These are phyloP conservation scores for Phytophthora sp. DNA, from an alignment of 352 stramenopile species.

Conservation along the genomic window DNA sequence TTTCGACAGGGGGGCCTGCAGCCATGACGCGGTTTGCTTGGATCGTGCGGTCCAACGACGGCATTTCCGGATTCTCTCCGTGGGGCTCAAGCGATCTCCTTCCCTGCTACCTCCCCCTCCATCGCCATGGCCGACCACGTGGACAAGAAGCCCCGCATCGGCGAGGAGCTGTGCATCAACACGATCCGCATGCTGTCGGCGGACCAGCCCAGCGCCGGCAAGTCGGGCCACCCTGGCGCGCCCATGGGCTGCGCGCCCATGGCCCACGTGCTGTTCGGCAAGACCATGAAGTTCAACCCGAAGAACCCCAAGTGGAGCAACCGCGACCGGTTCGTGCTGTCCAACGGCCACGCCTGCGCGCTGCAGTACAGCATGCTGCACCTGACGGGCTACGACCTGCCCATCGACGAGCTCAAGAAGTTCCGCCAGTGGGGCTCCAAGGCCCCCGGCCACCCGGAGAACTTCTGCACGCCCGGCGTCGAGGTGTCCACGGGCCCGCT, in stretches of 20 bases:
- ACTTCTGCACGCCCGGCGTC: constrained; percentile 94
- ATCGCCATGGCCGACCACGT: constrained; percentile 73
- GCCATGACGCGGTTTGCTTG: constrained; percentile 22
- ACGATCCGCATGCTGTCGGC: constrained; percentile 96
- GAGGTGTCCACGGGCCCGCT: constrained; percentile 98
- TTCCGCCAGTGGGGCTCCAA: constrained; percentile 97
- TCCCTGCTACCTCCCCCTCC: background rate
- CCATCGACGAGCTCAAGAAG: constrained; percentile 96
- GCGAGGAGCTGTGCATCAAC: constrained; percentile 95
- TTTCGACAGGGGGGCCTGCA: constrained; percentile 13
- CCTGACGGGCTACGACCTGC: constrained; percentile 95
- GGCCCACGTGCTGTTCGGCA: constrained; percentile 96
- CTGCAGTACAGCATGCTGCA: constrained; percentile 99
- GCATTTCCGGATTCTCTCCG: constrained; percentile 54
- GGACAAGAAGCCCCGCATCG: constrained; percentile 82
- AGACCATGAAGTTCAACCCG: constrained; percentile 90
- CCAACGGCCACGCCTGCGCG: constrained; percentile 98
- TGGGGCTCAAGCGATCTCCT: constrained; percentile 37
- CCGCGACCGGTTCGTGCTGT: constrained; percentile 99
- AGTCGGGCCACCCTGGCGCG: constrained; percentile 97
- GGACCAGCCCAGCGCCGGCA: constrained; percentile 98
- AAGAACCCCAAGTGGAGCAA: constrained; percentile 92
- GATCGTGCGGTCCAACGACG: constrained; percentile 24
- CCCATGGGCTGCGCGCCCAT: constrained; percentile 99
- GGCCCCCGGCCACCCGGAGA: constrained; percentile 98